Evolutionary conservation across 495 filamentous ascomycete genomes (phyloP).

Genomic region (Clohesyomyces aquaticus): DNA sequence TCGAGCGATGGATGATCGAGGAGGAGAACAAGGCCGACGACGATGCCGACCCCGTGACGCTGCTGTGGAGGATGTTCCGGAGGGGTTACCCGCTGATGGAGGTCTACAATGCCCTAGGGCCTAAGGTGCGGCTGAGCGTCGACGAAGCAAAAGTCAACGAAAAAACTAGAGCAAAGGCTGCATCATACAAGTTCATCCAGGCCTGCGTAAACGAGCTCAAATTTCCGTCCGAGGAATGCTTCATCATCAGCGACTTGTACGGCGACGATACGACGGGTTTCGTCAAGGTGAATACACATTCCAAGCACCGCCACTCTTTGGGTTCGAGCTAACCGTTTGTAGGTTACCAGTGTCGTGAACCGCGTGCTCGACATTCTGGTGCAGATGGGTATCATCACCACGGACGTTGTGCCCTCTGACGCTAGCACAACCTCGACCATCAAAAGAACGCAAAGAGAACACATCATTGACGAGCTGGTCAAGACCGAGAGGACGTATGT

Average conservation of each 20-base stretch:
- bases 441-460: slow-evolving; percentile 76
- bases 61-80: slow-evolving; percentile 86
- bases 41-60: slow-evolving; percentile 80
- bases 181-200: slow-evolving; percentile 72
- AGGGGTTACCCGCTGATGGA: slow-evolving; percentile 82
- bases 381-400: slow-evolving; percentile 65
- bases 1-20: slow-evolving; percentile 69
- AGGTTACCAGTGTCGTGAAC: slow-evolving; percentile 83
- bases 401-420: slow-evolving; percentile 36
- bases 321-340: too few species aligned
- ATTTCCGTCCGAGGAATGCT: slow-evolving; percentile 79
- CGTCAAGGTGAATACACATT: slow-evolving; percentile 79
- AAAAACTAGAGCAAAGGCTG: slow-evolving; percentile 66
- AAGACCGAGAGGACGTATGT: slow-evolving; percentile 97
- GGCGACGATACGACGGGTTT: slow-evolving; percentile 95
- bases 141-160: slow-evolving; percentile 62
- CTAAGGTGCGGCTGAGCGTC: slow-evolving; percentile 64
- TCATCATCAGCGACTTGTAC: slow-evolving; percentile 88
- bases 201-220: slow-evolving; percentile 72
- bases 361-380: slow-evolving; percentile 86
- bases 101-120: slow-evolving; percentile 84
- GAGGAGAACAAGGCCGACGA: slow-evolving; percentile 68
- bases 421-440: slow-evolving; percentile 40
- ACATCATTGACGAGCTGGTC: slow-evolving; percentile 87
- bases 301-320: too few species aligned